Evolutionary conservation across 192 early-diverging fungal genomes (phyloP), one percentile per base, ranked within the genome.

Genomic region (Radiomyces spectabilis): DNA sequence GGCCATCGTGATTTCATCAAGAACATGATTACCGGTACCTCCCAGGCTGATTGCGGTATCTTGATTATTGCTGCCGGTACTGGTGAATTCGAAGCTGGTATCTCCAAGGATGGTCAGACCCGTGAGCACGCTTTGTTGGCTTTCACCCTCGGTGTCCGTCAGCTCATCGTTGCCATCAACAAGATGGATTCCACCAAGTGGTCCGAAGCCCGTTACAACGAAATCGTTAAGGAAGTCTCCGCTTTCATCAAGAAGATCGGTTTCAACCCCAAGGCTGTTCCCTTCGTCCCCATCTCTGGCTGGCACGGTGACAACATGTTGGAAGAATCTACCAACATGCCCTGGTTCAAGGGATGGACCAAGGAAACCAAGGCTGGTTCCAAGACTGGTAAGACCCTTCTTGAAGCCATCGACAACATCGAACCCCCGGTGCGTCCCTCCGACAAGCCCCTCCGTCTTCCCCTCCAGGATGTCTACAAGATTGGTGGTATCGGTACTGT

Each of bases 1-100:
- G 95, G 95, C 51, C 95, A 97, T 85, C 86, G 95, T 75, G 95
- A 97, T 84, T 97, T 97, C 87, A 95, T 97, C 84, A 95, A 95
- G 81, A 97, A 97, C 90, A 97, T 94, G 93, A 96, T 96, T 73
- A 92, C 94, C 75, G 94, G 94, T 81, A 91, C 94, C 68, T 92
- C 90, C 63, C 93, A 92, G 75, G 95, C 93, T 55, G 95, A 97
- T 70, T 92, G 90, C 73, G 95, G 86, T 72, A 86, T 97, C 69
- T 88, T 97, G 66, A 92, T 95, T 62, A 88, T 95, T 74, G 85
- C 86, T 66, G 85, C 83, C 64, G 89, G 86, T 85, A 77, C 77
- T 72, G 92, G 91, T 83, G 76, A 79, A 70, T 75, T 75, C 68
- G 91, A 95, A 78, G 90, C 91, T 78, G 93, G 93, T 91, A 95